Percentiles rank a stretch among this genome's conserved stretches.
Conservation (phyloP, 2,329 filamentous ascomycete species). For the Stagonosporopsis cucurbitacearum region DNA sequence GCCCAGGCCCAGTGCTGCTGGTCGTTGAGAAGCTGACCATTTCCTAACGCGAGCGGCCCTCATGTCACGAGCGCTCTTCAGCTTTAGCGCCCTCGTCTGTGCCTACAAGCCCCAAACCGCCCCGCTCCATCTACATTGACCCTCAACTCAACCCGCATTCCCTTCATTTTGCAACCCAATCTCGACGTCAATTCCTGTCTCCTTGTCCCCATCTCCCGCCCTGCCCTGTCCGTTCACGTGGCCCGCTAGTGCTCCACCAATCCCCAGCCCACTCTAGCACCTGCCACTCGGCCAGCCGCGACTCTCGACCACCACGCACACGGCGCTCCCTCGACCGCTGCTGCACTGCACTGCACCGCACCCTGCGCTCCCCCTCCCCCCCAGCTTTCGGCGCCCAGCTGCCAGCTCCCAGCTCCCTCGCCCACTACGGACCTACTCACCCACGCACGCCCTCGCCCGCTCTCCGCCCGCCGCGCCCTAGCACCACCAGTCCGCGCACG, state of each 20-base stretch:
- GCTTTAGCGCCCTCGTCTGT: slow-evolving; percentile 23
- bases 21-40: slow-evolving; percentile 26
- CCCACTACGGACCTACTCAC: slow-evolving; percentile 64
- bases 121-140: slow-evolving; percentile 36
- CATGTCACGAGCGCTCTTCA: slow-evolving; percentile 25
- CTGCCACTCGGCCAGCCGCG: slow-evolving; percentile 18
- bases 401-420: slow-evolving; percentile 17
- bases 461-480: slow-evolving; percentile 52
- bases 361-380: no score
- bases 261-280: slow-evolving; percentile 22
- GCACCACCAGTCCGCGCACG: slow-evolving; percentile 40
- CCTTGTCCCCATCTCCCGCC: slow-evolving; percentile 13
- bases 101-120: slow-evolving; percentile 28
- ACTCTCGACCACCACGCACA: slow-evolving; percentile 24
- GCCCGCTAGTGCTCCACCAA: slow-evolving; percentile 28
- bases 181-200: slow-evolving; percentile 34
- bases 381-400: slow-evolving; percentile 5
- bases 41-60: slow-evolving; percentile 24
- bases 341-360: slow-evolving; percentile 24
- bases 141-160: slow-evolving; percentile 25
- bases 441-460: slow-evolving; percentile 55
- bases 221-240: slow-evolving; percentile 23
- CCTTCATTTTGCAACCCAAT: slow-evolving; percentile 31
- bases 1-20: slow-evolving; percentile 21
- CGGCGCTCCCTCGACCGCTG: slow-evolving; percentile 29